Conservation (phyloP, 768 basidiomycete species). For the Rhizopogon salebrosus region DNA sequence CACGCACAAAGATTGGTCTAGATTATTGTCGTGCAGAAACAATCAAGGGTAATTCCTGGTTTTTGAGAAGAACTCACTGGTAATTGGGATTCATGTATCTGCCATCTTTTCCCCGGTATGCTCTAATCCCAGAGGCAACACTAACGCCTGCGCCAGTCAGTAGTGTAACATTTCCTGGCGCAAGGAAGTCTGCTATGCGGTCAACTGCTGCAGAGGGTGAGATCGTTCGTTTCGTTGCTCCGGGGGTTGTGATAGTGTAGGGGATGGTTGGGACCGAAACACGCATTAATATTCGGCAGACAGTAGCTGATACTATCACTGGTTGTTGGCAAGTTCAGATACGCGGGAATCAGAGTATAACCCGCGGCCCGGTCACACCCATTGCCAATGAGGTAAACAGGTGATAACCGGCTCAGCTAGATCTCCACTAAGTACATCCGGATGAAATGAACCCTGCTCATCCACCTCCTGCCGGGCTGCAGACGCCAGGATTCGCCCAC, state of each 20-base stretch:
- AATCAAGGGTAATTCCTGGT: not conserved
- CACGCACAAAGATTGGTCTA: conserved; percentile 54
- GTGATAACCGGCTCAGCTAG: too few relatives aligned
- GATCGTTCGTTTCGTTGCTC: conserved; percentile 26
- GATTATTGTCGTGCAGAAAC: not conserved
- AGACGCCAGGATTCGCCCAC: conserved; percentile 82
- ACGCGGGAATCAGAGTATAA: not conserved
- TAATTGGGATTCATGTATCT: conserved; percentile 89
- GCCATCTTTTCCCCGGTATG: conserved; percentile 86
- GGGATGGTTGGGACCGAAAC: conserved; percentile 75
- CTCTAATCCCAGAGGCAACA: conserved; percentile 92
- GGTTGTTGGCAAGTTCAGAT: not conserved
- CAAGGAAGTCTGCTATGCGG: conserved; percentile 60
- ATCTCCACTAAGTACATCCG: too few relatives aligned
- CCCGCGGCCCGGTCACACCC: too few relatives aligned
- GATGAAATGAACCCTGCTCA: conserved; percentile 29
- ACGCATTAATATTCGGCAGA: conserved; percentile 60
- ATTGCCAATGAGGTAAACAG: not conserved
- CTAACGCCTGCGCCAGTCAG: conserved; percentile 92
- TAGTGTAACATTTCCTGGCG: conserved; percentile 63
- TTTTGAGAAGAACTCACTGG: conserved; percentile 42
- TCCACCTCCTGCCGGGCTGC: conserved; percentile 44
- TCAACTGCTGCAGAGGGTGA: conserved; percentile 50
- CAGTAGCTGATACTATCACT: too few relatives aligned
- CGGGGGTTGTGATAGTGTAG: conserved; percentile 37